Conservation (phyloP, 2,329 filamentous ascomycete genomes). For the Penicillium sp. region DNA sequence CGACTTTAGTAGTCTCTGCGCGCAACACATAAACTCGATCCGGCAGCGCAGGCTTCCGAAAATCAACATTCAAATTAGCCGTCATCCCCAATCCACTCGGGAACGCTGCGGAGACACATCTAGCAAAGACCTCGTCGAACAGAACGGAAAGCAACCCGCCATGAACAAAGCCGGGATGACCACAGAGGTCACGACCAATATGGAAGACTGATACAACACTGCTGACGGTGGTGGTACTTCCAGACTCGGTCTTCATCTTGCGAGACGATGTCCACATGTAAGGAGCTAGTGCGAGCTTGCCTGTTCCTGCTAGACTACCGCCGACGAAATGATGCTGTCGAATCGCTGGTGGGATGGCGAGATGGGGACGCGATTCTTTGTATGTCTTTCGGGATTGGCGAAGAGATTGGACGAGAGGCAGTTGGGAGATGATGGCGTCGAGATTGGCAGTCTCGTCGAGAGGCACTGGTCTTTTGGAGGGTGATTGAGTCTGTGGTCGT, state of each 20-base stretch:
- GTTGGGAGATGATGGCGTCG: constrained; percentile 43
- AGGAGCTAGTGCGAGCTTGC: constrained; percentile 76
- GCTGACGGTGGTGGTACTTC: constrained; percentile 11
- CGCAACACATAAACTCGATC: constrained; percentile 39
- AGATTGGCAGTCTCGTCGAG: constrained; percentile 16
- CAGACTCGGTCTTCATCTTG: constrained; percentile 11
- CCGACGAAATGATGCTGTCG: constrained; percentile 76
- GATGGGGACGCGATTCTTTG: constrained; percentile 76
- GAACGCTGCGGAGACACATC: constrained; percentile 39
- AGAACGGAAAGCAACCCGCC: constrained; percentile 40
- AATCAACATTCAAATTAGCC: constrained; percentile 44
- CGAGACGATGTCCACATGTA: constrained; percentile 48
- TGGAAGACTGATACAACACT: constrained; percentile 37
- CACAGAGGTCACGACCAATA: constrained; percentile 38
- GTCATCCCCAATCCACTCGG: constrained; percentile 42
- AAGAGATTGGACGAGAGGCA: constrained; percentile 70
- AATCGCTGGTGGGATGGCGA: constrained; percentile 74
- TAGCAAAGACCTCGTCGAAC: constrained; percentile 44
- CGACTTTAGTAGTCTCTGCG: constrained; percentile 38
- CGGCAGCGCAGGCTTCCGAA: constrained; percentile 38
- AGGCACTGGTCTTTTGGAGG: neutral
- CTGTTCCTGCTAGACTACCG: constrained; percentile 72
- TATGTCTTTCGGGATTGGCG: constrained; percentile 63
- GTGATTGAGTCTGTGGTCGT: constrained; percentile 7
- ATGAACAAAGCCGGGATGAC: constrained; percentile 43